Evolutionary conservation across 805 yeast species (phyloP).

Genomic region (Lachancea sp.): DNA sequence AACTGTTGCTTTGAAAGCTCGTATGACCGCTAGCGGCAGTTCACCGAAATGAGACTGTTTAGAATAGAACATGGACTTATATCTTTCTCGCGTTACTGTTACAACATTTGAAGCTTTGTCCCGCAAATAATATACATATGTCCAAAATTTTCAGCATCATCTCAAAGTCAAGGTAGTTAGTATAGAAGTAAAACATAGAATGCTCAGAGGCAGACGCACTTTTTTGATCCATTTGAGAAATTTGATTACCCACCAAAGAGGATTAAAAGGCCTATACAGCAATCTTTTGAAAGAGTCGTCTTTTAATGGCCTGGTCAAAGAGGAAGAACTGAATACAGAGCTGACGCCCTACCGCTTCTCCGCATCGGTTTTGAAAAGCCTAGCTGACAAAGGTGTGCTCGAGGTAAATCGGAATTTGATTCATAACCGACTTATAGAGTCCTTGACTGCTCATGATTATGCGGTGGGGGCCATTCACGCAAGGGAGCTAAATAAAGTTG

Average conservation of each 20-base stretch:
- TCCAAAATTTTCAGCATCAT: too few relatives aligned
- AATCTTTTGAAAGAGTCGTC: neutral
- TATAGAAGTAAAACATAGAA: too few relatives aligned
- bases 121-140: too few relatives aligned
- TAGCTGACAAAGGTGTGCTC: conserved; percentile 10
- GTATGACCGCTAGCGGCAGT: too few relatives aligned
- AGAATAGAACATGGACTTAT: too few relatives aligned
- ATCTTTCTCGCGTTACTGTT: too few relatives aligned
- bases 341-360: conserved; percentile 25
- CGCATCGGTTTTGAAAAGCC: conserved; percentile 10
- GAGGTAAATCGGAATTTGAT: conserved; percentile 14
- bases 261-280: neutral
- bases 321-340: neutral
- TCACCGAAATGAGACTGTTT: too few relatives aligned
- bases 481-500: conserved; percentile 22
- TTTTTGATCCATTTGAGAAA: neutral
- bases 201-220: neutral
- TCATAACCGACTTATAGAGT: conserved; percentile 28
- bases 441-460: conserved; percentile 27
- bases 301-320: neutral
- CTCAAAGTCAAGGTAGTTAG: too few relatives aligned
- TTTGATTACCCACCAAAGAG: neutral
- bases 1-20: too few relatives aligned
- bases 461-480: conserved; percentile 30
- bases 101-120: too few relatives aligned